phyloP scores from a whole-genome alignment of 2,329 filamentous ascomycete species.

The Colletotrichum viniferum region DNA sequence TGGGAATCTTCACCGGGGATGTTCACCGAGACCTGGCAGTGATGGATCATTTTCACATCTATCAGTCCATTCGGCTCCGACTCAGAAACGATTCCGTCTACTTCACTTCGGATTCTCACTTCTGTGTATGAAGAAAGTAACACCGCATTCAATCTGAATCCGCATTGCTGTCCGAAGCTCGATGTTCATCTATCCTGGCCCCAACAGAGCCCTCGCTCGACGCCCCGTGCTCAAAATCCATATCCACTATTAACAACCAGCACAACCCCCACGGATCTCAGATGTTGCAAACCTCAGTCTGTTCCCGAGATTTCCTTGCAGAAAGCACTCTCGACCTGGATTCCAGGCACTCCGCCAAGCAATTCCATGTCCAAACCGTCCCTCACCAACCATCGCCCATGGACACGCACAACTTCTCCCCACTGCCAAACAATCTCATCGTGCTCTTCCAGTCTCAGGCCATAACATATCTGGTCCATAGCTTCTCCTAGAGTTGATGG shows the following conservation, averaged over 20 bases:
- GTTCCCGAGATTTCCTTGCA: background rate
- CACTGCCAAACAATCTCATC: background rate
- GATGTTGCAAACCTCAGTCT: background rate
- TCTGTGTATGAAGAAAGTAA: background rate
- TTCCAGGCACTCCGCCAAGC: background rate
- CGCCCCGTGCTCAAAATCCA: background rate
- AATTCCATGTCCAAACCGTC: background rate
- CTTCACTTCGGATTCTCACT: background rate
- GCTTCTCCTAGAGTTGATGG: background rate
- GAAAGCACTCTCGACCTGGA: background rate
- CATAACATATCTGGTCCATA: background rate
- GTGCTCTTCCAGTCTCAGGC: background rate
- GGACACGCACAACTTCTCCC: background rate
- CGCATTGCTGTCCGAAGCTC: background rate
- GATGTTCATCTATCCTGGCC: no score
- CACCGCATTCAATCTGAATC: background rate
- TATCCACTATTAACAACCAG: background rate
- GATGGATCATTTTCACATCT: no score
- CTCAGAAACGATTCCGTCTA: background rate
- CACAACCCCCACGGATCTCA: background rate
- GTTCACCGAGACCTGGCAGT: background rate
- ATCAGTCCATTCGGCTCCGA: background rate
- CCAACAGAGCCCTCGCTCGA: background rate
- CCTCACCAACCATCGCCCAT: background rate
- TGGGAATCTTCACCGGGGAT: fast-evolving